These are phyloP conservation scores for Sutorius eximius DNA, from an alignment of 1,284 basidiomycete species.

Conservation along the genomic window DNA sequence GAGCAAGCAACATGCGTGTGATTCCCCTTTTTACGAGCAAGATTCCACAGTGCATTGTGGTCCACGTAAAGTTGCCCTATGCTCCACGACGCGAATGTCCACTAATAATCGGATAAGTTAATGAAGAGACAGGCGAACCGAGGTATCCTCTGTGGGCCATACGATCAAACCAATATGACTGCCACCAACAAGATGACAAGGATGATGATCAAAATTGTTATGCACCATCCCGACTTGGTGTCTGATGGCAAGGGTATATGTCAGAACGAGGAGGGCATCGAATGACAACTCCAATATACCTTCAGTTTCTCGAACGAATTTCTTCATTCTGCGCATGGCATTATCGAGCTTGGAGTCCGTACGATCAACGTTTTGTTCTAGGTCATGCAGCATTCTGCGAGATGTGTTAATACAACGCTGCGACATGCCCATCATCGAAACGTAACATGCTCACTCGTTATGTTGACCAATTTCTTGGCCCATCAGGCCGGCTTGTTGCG, in stretches of 20 bases:
- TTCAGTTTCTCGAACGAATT: slow-evolving; percentile 83
- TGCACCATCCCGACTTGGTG: slow-evolving; percentile 72
- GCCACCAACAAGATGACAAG: slow-evolving; percentile 49
- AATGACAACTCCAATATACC: slow-evolving; percentile 41
- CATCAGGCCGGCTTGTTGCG: slow-evolving; percentile 88
- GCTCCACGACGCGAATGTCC: background rate
- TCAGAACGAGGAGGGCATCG: background rate
- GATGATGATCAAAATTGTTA: slow-evolving; percentile 53
- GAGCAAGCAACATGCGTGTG: background rate
- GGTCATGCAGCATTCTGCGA: slow-evolving; percentile 78
- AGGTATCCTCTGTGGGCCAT: slow-evolving; percentile 10
- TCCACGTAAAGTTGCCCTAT: background rate
- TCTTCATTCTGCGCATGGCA: slow-evolving; percentile 74
- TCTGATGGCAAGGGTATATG: slow-evolving; percentile 38
- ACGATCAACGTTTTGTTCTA: slow-evolving; percentile 72
- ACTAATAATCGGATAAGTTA: slow-evolving; percentile 24
- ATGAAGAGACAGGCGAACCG: slow-evolving; percentile 1
- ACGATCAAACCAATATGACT: slow-evolving; percentile 47
- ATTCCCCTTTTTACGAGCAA: background rate
- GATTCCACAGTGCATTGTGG: background rate
- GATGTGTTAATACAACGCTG: slow-evolving; percentile 1
- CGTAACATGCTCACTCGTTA: slow-evolving; percentile 62
- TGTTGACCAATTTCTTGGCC: slow-evolving; percentile 87
- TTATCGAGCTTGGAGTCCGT: slow-evolving; percentile 69
- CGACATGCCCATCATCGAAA: background rate